phyloP scores from a whole-genome alignment of 2,329 filamentous ascomycete species.

The Teratosphaeria pseudoeucalypti region DNA sequence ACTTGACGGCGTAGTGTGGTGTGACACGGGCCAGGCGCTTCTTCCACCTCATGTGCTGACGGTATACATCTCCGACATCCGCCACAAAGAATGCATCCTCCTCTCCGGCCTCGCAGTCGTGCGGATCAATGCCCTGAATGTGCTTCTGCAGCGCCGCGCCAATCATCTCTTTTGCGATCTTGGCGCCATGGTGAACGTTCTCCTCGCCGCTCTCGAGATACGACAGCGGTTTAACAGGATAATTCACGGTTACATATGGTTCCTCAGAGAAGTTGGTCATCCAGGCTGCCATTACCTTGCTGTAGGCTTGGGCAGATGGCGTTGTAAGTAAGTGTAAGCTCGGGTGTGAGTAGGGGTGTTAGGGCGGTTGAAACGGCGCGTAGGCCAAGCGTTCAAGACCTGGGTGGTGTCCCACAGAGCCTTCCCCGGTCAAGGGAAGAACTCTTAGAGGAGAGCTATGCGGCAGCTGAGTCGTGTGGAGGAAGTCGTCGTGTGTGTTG shows the following conservation, averaged over 20 bases:
- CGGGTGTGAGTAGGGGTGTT: constrained; percentile 44
- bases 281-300: constrained; percentile 1
- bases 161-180: constrained; percentile 66
- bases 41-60: constrained; percentile 98
- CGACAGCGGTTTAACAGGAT: constrained; percentile 12
- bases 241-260: constrained; percentile 27
- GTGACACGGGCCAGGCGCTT: constrained; percentile 82
- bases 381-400: constrained; percentile 66
- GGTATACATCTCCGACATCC: constrained; percentile 95
- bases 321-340: constrained; percentile 1
- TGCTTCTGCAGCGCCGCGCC: constrained; percentile 77
- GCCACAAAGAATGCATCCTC: constrained; percentile 98
- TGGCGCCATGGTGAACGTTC: constrained; percentile 38
- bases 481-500: constrained; percentile 43
- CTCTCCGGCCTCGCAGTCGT: constrained; percentile 80
- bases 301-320: neutral
- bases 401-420: constrained; percentile 85
- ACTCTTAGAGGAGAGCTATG: constrained; percentile 96
- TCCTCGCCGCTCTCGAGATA: constrained; percentile 16
- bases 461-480: constrained; percentile 78
- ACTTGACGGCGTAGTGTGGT: constrained; percentile 98
- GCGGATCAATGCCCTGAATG: constrained; percentile 72
- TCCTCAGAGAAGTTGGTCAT: constrained; percentile 31
- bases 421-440: constrained; percentile 99
- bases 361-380: constrained; percentile 91